Evolutionary conservation across 2,329 filamentous ascomycete species (phyloP), one percentile per base, ranked within the genome.

Genomic region (Aspergillus fumigatiaffinis): DNA sequence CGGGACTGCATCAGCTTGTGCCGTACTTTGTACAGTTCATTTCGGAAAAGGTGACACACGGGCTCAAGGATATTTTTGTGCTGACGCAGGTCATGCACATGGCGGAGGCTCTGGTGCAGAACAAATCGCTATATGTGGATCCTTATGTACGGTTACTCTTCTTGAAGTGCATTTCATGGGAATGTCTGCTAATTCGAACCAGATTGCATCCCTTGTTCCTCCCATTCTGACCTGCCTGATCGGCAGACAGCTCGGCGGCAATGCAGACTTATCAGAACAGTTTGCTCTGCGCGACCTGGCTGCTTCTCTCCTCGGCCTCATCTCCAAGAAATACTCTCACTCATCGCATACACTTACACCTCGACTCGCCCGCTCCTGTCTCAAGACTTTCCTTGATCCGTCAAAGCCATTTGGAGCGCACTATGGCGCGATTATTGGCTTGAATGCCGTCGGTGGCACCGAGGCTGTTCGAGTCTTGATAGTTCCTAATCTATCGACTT

Each of bases 11-110:
- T 72, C 94, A 99, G 75, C 85, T 99, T 9, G 87, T 96, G 28
- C 94, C 94, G 0, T 99, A 99, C 76, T 97, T 97, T 68, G 88
- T 96, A 58, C 92, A 95, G 72, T 97, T 96, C 73, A 89, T 97
- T 67, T 88, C 92, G 21, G 93, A 97, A 73, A 94, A 96, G 75
- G 91, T 99, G 52, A 97, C 94, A 1, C 94, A 99, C 73, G 89
- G 88, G 64, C 83, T 96, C 63, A 92, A 96, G 76, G 90, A 96
- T 72, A 83, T 92, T 2, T 97, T 97, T 71, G 86, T 92, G 4
- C 81, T 99, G 23, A 87, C 87, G 21, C 91, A 95, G 73, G 94
- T 96, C 85, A 93, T 99, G 89, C 88, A 92, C 68, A 85, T 97
- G 59, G 88, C 90, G 0, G 85, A 90, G 51, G 91, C 93, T 1